Conservation (phyloP, 2,329 filamentous ascomycete genomes). For the Teratosphaeria pseudoeucalypti region DNA sequence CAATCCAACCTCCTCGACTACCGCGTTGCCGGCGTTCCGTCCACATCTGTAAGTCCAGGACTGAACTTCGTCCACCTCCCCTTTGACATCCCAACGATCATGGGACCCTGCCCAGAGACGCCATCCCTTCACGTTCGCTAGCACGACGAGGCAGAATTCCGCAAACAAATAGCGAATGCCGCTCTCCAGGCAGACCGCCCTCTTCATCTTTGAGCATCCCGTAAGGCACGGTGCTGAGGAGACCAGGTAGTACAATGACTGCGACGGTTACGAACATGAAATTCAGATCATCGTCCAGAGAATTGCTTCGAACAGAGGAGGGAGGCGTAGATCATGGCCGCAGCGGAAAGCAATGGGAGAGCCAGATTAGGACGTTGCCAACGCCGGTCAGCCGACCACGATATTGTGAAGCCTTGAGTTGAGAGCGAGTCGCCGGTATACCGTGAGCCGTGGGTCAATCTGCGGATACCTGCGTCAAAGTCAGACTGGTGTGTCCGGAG, state of each 20-base stretch:
- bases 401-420: too few species aligned
- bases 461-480: too few species aligned
- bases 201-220: not conserved
- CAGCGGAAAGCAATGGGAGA: too few species aligned
- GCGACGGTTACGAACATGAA: not conserved
- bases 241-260: not conserved
- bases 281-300: too few species aligned
- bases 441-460: too few species aligned
- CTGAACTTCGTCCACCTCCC: not conserved
- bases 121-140: not conserved
- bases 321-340: too few species aligned
- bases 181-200: not conserved
- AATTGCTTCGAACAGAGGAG: too few species aligned
- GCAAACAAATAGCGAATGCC: not conserved
- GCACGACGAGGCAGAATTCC: not conserved
- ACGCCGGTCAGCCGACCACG: too few species aligned
- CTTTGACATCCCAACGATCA: not conserved
- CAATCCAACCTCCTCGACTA: not conserved
- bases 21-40: not conserved
- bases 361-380: too few species aligned
- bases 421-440: too few species aligned
- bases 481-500: too few species aligned
- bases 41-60: not conserved
- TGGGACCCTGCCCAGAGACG: not conserved
- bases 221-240: not conserved